Evolutionary conservation across 208 protist species (phyloP).

Genomic region (Endotrypanum monterogeii): DNA sequence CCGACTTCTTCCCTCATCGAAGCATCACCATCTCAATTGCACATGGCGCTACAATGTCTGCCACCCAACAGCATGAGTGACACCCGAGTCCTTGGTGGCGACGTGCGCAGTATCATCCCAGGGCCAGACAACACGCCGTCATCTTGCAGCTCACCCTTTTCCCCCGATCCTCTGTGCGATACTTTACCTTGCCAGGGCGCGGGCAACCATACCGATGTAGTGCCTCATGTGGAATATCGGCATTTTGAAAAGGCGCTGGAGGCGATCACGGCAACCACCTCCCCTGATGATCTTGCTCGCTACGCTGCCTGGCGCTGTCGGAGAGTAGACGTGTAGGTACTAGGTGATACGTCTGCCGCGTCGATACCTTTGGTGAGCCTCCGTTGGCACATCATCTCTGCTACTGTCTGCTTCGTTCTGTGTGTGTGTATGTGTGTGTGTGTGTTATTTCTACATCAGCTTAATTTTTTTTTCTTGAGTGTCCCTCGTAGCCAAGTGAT

Average conservation of each 20-base stretch:
- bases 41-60: background rate
- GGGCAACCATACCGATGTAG: background rate
- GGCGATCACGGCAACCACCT: conserved; percentile 16
- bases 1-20: background rate
- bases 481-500: too few species aligned
- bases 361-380: background rate
- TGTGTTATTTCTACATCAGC: too few species aligned
- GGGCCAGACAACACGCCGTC: background rate
- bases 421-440: background rate
- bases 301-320: conserved; percentile 24
- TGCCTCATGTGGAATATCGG: conserved; percentile 19
- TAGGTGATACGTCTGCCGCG: background rate
- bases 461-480: too few species aligned
- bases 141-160: background rate
- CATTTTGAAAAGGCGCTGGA: conserved; percentile 33
- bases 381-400: conserved; percentile 9
- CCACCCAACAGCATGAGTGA: background rate
- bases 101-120: background rate
- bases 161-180: background rate
- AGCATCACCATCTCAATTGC: background rate
- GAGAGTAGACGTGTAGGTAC: background rate
- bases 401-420: conserved; percentile 14
- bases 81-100: conserved; percentile 4
- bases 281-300: conserved; percentile 17
- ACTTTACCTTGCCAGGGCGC: background rate